A percentile compares a stretch with the other conserved stretches of the same genome.
Evolutionary conservation across 2,329 filamentous ascomycete genomes (phyloP).

Genomic region (Colletotrichum costaricense): DNA sequence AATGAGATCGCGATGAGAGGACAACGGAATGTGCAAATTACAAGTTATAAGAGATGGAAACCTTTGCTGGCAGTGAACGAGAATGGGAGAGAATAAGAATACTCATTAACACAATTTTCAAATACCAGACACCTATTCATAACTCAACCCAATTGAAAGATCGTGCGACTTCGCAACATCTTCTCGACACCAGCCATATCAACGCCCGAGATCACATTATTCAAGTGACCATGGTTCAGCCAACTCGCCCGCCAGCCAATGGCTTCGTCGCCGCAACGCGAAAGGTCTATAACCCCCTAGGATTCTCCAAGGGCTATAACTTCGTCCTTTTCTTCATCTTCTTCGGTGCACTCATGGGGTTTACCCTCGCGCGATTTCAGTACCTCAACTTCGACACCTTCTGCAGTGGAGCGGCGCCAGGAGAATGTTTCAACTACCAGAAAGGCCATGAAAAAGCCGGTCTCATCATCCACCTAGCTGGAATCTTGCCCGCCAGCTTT

Average conservation of each 20-base stretch:
- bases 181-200: neutral
- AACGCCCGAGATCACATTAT: neutral
- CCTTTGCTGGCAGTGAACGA: neutral
- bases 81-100: too few relatives aligned
- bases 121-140: too few relatives aligned
- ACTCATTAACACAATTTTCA: neutral
- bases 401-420: slow-evolving; percentile 44
- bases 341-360: slow-evolving; percentile 56
- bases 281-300: slow-evolving; percentile 57
- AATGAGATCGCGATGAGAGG: neutral
- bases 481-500: slow-evolving; percentile 56
- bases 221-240: slow-evolving; percentile 6
- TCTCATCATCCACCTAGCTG: slow-evolving; percentile 57
- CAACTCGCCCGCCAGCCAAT: slow-evolving; percentile 31
- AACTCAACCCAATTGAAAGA: neutral
- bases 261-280: slow-evolving; percentile 38
- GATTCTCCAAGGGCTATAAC: slow-evolving; percentile 69
- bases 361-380: slow-evolving; percentile 58
- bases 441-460: slow-evolving; percentile 47
- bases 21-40: neutral
- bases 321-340: slow-evolving; percentile 65
- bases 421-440: slow-evolving; percentile 51
- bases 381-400: slow-evolving; percentile 54
- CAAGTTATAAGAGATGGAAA: neutral
- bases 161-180: neutral